Evolutionary conservation across 768 basidiomycete species (phyloP).

Genomic region (Tephrocybe sp.): DNA sequence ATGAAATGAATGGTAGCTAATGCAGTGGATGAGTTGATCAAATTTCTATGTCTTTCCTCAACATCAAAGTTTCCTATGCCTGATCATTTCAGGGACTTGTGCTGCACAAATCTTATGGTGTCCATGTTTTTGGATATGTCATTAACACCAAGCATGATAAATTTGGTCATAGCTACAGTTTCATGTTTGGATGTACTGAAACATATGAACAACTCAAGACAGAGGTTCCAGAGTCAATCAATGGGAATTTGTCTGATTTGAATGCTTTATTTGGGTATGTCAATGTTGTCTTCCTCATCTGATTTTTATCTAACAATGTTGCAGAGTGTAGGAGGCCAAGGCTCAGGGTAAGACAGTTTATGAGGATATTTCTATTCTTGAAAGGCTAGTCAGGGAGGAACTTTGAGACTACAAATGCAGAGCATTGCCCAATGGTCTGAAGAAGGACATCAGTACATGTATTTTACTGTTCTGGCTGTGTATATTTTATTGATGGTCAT

Average conservation of each 20-base stretch:
- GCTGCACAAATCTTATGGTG: not conserved
- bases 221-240: not conserved
- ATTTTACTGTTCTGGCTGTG: not conserved
- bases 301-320: too few relatives aligned
- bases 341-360: not conserved
- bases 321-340: not conserved
- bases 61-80: not conserved
- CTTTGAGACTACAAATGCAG: too few relatives aligned
- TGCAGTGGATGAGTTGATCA: not conserved
- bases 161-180: not conserved
- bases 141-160: constrained; percentile 1
- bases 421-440: not conserved
- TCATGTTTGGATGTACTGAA: not conserved
- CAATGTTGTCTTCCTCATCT: too few relatives aligned
- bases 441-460: not conserved
- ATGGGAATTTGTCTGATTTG: not conserved
- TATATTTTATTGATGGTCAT: not conserved
- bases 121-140: constrained; percentile 1
- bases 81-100: not conserved
- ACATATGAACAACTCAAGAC: not conserved
- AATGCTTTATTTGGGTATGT: not conserved
- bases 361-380: not conserved
- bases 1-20: not conserved
- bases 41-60: not conserved
- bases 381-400: not conserved